A percentile compares a stretch with the other conserved stretches of the same genome.
phyloP scores from a whole-genome alignment of 306 rosid genomes.

The Casuarina equisetifolia region DNA sequence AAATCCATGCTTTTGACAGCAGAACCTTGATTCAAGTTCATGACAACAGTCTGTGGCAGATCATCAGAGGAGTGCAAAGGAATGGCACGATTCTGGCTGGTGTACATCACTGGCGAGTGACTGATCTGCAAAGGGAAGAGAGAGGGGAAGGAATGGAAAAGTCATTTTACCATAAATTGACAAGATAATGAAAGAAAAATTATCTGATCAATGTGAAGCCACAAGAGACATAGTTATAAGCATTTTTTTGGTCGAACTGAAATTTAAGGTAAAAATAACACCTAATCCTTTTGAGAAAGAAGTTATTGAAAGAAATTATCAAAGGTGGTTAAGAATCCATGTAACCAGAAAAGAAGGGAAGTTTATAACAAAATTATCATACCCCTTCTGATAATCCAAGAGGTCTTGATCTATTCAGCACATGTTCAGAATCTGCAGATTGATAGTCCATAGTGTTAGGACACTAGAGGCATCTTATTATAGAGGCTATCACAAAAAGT shows the following conservation, averaged over 20 bases:
- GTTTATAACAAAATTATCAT: slow-evolving; percentile 19
- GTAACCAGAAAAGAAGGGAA: neutral
- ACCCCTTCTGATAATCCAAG: slow-evolving; percentile 55
- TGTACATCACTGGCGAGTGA: slow-evolving; percentile 66
- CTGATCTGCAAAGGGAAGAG: slow-evolving; percentile 51
- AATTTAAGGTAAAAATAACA: no score
- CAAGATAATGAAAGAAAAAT: no score
- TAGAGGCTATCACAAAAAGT: slow-evolving; percentile 36
- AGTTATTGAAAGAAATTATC: slow-evolving; percentile 7
- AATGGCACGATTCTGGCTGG: slow-evolving; percentile 80
- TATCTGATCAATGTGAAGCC: no score
- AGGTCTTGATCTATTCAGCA: slow-evolving; percentile 53
- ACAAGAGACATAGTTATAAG: neutral
- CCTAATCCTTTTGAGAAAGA: neutral
- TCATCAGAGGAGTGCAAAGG: slow-evolving; percentile 88
- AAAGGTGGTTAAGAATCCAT: neutral
- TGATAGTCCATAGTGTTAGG: slow-evolving; percentile 58
- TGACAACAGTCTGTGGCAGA: slow-evolving; percentile 78
- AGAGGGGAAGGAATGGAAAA: neutral
- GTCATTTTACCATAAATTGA: neutral
- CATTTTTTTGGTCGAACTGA: neutral
- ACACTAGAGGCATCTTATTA: slow-evolving; percentile 54
- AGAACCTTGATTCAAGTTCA: slow-evolving; percentile 72
- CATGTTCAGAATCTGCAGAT: slow-evolving; percentile 57
- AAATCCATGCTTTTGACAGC: slow-evolving; percentile 88